Conservation (phyloP, 257 asterid species). For the Petrea volubilis region DNA sequence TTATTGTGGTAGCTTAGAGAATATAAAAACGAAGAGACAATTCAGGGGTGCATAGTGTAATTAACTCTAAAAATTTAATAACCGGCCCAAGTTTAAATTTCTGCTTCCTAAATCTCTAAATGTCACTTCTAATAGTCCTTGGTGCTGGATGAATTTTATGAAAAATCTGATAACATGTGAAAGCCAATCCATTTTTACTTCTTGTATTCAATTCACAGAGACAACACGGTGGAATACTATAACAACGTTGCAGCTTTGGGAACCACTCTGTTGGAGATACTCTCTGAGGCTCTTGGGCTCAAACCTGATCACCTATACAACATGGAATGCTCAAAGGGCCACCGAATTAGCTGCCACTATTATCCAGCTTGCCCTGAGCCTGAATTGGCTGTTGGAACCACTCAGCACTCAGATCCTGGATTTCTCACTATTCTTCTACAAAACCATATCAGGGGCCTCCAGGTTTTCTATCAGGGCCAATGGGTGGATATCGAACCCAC, state of each 20-base stretch:
- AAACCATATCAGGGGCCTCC: constrained; percentile 32
- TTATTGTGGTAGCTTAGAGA: too few relatives aligned
- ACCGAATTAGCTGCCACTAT: constrained; percentile 32
- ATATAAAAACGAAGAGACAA: too few relatives aligned
- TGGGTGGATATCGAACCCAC: constrained; percentile 40
- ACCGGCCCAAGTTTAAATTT: too few relatives aligned
- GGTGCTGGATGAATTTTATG: too few relatives aligned
- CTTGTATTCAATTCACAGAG: constrained; percentile 15
- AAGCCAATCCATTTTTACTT: too few relatives aligned
- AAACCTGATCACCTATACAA: constrained; percentile 20
- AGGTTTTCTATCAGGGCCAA: constrained; percentile 29
- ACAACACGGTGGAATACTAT: constrained; percentile 22
- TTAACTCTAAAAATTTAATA: too few relatives aligned
- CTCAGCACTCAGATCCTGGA: constrained; percentile 40
- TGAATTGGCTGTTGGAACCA: constrained; percentile 34
- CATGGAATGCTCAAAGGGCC: constrained; percentile 35
- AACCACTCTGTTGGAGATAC: constrained; percentile 25
- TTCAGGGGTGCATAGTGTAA: too few relatives aligned
- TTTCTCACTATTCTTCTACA: constrained; percentile 48
- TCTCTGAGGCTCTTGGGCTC: constrained; percentile 45
- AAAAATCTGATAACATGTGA: too few relatives aligned
- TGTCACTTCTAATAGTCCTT: too few relatives aligned
- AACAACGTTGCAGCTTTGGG: constrained; percentile 25
- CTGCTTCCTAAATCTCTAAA: too few relatives aligned
- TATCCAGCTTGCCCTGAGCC: constrained; percentile 55